These are phyloP conservation scores for Cymbidium sinense DNA, from an alignment of 106 monocot species.

Conservation along the genomic window DNA sequence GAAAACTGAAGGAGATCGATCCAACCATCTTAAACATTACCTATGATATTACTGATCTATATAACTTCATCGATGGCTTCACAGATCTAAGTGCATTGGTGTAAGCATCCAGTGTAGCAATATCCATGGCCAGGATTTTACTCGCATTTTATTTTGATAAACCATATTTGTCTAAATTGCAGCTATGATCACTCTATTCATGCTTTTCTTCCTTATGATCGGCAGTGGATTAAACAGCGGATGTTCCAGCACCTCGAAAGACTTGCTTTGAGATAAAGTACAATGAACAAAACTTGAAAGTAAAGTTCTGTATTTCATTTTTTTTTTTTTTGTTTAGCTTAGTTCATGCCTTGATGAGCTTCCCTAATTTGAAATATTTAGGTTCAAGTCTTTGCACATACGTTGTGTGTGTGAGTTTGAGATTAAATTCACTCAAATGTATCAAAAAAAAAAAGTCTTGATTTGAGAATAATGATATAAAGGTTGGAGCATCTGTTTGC, in stretches of 20 bases:
- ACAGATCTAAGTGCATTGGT: conserved; percentile 61
- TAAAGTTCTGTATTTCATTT: too few relatives aligned
- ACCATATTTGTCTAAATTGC: conserved; percentile 4
- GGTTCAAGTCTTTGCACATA: too few relatives aligned
- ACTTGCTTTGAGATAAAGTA: conserved; percentile 21
- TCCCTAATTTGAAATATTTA: too few relatives aligned
- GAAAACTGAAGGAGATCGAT: conserved; percentile 75
- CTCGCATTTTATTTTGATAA: neutral
- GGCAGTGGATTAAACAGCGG: conserved; percentile 65
- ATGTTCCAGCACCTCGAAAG: conserved; percentile 60
- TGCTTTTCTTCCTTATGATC: conserved; percentile 60
- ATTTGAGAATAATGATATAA: too few relatives aligned
- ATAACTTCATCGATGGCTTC: conserved; percentile 72
- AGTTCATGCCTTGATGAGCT: too few relatives aligned
- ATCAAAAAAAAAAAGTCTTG: too few relatives aligned
- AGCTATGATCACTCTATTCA: conserved; percentile 63
- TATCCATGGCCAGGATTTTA: too few relatives aligned
- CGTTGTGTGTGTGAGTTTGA: too few relatives aligned
- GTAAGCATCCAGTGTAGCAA: conserved; percentile 20
- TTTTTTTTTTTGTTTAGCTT: too few relatives aligned
- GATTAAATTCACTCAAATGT: too few relatives aligned
- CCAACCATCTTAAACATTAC: conserved; percentile 54
- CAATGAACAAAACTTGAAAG: too few relatives aligned
- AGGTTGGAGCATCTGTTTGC: too few relatives aligned
- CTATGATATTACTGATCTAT: conserved; percentile 76